A percentile compares a stretch with the other conserved stretches of the same genome.
These are phyloP conservation scores for Moricandia moricandioides DNA, from an alignment of 345 rosid genomes.

Conservation along the genomic window DNA sequence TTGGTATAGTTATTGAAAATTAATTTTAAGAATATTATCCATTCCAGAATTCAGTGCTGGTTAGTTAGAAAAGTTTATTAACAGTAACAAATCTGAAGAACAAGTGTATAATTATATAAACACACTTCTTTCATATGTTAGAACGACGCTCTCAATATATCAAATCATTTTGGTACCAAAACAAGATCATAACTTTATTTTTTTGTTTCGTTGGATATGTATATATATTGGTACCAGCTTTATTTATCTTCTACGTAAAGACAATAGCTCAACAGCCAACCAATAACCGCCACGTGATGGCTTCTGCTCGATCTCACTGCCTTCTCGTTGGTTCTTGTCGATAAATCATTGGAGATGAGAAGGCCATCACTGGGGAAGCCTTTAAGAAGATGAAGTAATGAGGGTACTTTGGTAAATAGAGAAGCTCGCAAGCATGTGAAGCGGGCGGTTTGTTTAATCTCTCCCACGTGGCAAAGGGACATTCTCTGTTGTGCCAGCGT, in stretches of 20 bases:
- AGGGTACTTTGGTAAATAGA: constrained; percentile 9
- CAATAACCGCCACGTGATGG: neutral
- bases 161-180: constrained; percentile 32
- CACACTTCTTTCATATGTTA: neutral
- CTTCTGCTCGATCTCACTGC: constrained; percentile 2
- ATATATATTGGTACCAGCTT: constrained; percentile 40
- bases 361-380: neutral
- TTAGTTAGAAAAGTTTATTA: neutral
- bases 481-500: constrained; percentile 43
- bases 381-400: neutral
- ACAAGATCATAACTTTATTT: constrained; percentile 19
- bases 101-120: neutral
- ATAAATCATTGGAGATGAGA: constrained; percentile 31
- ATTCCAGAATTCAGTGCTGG: neutral
- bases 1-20: too few species aligned
- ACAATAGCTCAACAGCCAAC: constrained; percentile 40
- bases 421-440: constrained; percentile 5
- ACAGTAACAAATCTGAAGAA: neutral
- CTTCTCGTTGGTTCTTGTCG: constrained; percentile 40
- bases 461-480: constrained; percentile 45
- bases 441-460: constrained; percentile 11
- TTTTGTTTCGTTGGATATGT: constrained; percentile 11
- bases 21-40: neutral
- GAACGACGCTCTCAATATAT: constrained; percentile 23
- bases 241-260: constrained; percentile 91